These are phyloP conservation scores for Fusarium abutilonis DNA, from an alignment of 2,329 filamentous ascomycete genomes.

Conservation along the genomic window DNA sequence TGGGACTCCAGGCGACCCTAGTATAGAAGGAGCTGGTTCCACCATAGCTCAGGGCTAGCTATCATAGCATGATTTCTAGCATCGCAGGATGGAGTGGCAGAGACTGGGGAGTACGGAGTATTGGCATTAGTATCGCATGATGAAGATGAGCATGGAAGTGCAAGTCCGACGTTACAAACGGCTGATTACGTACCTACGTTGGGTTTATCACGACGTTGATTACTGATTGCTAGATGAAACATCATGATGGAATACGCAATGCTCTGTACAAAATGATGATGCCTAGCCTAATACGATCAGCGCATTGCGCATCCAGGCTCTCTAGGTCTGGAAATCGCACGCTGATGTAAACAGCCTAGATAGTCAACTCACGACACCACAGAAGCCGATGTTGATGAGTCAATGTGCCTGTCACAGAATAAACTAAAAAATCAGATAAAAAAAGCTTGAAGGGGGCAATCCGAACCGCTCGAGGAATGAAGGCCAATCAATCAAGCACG, in stretches of 20 bases:
- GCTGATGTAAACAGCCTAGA: constrained; percentile 23
- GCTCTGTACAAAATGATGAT: not conserved
- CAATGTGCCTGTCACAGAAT: constrained; percentile 21
- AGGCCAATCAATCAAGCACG: constrained; percentile 51
- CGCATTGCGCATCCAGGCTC: constrained; percentile 20
- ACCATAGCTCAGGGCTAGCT: constrained; percentile 33
- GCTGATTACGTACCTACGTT: constrained; percentile 40
- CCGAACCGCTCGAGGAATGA: constrained; percentile 43
- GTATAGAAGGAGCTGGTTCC: constrained; percentile 22
- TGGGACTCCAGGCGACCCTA: constrained; percentile 33
- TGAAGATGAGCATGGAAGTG: constrained; percentile 24
- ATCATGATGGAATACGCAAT: constrained; percentile 26
- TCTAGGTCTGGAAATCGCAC: constrained; percentile 17
- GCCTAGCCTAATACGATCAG: constrained; percentile 8
- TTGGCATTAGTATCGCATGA: constrained; percentile 37
- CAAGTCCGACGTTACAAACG: constrained; percentile 29
- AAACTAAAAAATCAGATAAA: constrained; percentile 18
- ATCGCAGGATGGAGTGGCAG: constrained; percentile 35
- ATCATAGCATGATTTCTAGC: constrained; percentile 35
- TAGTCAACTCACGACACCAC: not conserved
- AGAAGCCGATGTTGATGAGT: constrained; percentile 9
- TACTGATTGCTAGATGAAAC: constrained; percentile 28
- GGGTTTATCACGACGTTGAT: constrained; percentile 27
- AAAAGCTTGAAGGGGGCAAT: constrained; percentile 18
- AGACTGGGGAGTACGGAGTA: constrained; percentile 29